These are phyloP conservation scores for Pichia ethanolica DNA, from an alignment of 805 yeast species.

Conservation along the genomic window DNA sequence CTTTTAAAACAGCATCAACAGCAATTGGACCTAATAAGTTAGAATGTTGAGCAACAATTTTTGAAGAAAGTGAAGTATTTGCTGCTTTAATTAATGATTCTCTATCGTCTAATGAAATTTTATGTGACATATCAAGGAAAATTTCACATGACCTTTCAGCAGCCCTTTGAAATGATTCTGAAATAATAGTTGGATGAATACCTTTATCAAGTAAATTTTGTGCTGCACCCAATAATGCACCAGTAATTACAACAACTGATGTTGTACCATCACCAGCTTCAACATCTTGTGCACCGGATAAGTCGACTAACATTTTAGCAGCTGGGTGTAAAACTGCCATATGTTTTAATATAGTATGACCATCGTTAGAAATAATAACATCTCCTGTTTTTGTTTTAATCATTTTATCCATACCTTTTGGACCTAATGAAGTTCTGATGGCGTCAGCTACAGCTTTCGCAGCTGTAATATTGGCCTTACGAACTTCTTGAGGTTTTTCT, in stretches of 20 bases:
- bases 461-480: slow-evolving; percentile 80
- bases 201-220: slow-evolving; percentile 84
- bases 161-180: slow-evolving; percentile 89
- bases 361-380: slow-evolving; percentile 93
- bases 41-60: slow-evolving; percentile 91
- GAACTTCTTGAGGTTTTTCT: slow-evolving; percentile 92
- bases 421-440: slow-evolving; percentile 91
- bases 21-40: slow-evolving; percentile 84
- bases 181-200: slow-evolving; percentile 91
- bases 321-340: slow-evolving; percentile 99
- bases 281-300: slow-evolving; percentile 94
- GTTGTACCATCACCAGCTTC: slow-evolving; percentile 99
- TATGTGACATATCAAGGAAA: slow-evolving; percentile 74
- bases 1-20: slow-evolving; percentile 85
- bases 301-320: slow-evolving; percentile 93
- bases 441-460: slow-evolving; percentile 96
- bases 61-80: slow-evolving; percentile 85
- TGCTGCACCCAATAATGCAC: slow-evolving; percentile 91
- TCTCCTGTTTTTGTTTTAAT: slow-evolving; percentile 89
- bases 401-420: slow-evolving; percentile 99
- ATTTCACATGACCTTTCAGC: slow-evolving; percentile 78
- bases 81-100: slow-evolving; percentile 88
- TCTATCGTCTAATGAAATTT: slow-evolving; percentile 71
- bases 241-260: slow-evolving; percentile 91
- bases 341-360: slow-evolving; percentile 92